phyloP scores from a whole-genome alignment of 768 basidiomycete genomes.

The Crassisporium funariophilum region DNA sequence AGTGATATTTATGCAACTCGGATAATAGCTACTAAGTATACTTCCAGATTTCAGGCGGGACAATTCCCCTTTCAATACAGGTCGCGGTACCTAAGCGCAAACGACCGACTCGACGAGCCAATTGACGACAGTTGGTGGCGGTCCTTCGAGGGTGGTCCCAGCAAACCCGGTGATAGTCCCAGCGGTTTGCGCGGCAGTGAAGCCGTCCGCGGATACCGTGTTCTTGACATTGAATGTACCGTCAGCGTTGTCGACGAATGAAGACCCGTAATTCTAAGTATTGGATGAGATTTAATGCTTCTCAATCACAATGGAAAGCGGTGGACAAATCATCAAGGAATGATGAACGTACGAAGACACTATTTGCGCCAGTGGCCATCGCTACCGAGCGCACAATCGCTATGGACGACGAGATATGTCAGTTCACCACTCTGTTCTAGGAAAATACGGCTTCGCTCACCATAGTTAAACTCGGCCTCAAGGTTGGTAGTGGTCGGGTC shows the following conservation, averaged over 20 bases:
- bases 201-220: not conserved
- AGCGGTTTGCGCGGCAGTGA: conserved; percentile 1
- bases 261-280: conserved; percentile 1
- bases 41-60: too few relatives aligned
- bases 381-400: not conserved
- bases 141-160: not conserved
- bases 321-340: not conserved
- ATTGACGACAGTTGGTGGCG: not conserved
- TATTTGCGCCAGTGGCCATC: not conserved
- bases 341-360: conserved; percentile 1
- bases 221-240: conserved; percentile 4
- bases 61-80: too few relatives aligned
- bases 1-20: too few relatives aligned
- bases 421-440: too few relatives aligned
- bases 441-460: not conserved
- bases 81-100: conserved; percentile 3
- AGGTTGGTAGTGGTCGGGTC: conserved; percentile 5
- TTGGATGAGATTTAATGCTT: too few relatives aligned
- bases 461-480: conserved; percentile 6
- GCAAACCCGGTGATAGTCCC: conserved; percentile 4
- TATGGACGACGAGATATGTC: not conserved
- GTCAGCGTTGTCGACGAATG: conserved; percentile 1
- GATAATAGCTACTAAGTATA: too few relatives aligned
- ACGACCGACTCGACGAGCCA: conserved; percentile 6
- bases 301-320: not conserved